A percentile compares a stretch with the other conserved stretches of the same genome.
These are phyloP conservation scores for Pyrenophora seminiperda DNA, from an alignment of 2,329 filamentous ascomycete genomes.

Conservation along the genomic window DNA sequence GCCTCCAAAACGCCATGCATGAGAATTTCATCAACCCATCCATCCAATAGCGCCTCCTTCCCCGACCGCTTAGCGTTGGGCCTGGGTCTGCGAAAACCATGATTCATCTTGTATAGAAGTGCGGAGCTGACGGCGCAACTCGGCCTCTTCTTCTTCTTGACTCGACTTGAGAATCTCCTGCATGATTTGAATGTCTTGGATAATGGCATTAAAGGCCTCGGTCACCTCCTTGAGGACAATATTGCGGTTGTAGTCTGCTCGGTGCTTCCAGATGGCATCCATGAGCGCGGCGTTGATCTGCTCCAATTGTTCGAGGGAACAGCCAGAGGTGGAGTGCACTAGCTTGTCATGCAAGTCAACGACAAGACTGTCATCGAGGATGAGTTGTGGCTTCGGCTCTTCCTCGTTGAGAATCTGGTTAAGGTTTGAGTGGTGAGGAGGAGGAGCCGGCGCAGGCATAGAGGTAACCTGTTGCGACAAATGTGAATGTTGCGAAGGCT, in stretches of 20 bases:
- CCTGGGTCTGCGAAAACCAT: slow-evolving; percentile 13
- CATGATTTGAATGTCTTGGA: slow-evolving; percentile 68
- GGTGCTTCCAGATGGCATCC: slow-evolving; percentile 82
- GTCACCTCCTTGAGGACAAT: slow-evolving; percentile 68
- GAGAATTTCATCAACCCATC: neutral
- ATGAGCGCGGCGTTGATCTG: slow-evolving; percentile 90
- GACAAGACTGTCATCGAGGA: slow-evolving; percentile 59
- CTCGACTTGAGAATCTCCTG: slow-evolving; percentile 51
- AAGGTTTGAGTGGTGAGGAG: slow-evolving; percentile 47
- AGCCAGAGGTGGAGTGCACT: slow-evolving; percentile 71
- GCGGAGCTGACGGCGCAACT: slow-evolving; percentile 9
- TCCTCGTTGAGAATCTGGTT: slow-evolving; percentile 51
- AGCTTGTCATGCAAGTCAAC: slow-evolving; percentile 66
- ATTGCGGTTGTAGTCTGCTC: slow-evolving; percentile 82
- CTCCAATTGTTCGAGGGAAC: slow-evolving; percentile 91
- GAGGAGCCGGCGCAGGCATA: slow-evolving; percentile 46
- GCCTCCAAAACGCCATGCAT: slow-evolving; percentile 6
- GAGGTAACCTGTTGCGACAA: slow-evolving; percentile 39
- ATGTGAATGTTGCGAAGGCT: slow-evolving; percentile 46
- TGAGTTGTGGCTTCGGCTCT: slow-evolving; percentile 39
- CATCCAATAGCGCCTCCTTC: neutral
- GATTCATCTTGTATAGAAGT: slow-evolving; percentile 10
- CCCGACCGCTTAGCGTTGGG: slow-evolving; percentile 8
- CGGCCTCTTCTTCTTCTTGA: slow-evolving; percentile 40
- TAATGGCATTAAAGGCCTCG: slow-evolving; percentile 75